phyloP scores from a whole-genome alignment of 2,329 filamentous ascomycete genomes.

The Aspergillus fijiensis region DNA sequence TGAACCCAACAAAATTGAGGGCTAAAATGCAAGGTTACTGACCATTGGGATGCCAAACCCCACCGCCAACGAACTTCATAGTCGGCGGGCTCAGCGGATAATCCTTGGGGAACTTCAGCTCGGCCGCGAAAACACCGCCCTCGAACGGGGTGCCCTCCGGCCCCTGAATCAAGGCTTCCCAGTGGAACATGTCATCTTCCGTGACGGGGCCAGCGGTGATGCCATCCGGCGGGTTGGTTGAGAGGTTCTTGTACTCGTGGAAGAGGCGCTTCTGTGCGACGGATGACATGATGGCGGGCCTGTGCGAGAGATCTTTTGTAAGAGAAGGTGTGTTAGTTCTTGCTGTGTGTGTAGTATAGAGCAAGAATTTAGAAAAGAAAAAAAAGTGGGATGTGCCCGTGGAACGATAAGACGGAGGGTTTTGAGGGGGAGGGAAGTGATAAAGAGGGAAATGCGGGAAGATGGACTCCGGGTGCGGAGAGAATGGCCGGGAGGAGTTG shows the following conservation, averaged over 20 bases:
- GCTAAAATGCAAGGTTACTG: constrained; percentile 25
- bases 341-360: neutral
- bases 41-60: constrained; percentile 96
- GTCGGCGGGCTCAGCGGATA: constrained; percentile 95
- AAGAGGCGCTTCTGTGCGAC: constrained; percentile 76
- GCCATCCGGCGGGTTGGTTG: constrained; percentile 92
- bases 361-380: neutral
- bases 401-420: neutral
- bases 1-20: constrained; percentile 1
- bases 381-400: neutral
- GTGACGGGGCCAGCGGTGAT: constrained; percentile 91
- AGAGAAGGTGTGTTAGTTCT: neutral
- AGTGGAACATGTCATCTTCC: constrained; percentile 92
- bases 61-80: constrained; percentile 89
- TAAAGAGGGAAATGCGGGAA: neutral
- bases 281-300: constrained; percentile 32
- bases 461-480: neutral
- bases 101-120: constrained; percentile 91
- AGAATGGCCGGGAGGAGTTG: neutral
- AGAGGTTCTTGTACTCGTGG: constrained; percentile 92
- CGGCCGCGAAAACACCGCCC: constrained; percentile 91
- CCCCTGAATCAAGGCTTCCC: constrained; percentile 95
- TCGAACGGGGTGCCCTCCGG: constrained; percentile 95
- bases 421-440: neutral
- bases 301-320: neutral